A percentile compares a stretch with the other conserved stretches of the same genome.
Evolutionary conservation across 2,329 filamentous ascomycete genomes (phyloP).

Genomic region (Venturia oleaginea): DNA sequence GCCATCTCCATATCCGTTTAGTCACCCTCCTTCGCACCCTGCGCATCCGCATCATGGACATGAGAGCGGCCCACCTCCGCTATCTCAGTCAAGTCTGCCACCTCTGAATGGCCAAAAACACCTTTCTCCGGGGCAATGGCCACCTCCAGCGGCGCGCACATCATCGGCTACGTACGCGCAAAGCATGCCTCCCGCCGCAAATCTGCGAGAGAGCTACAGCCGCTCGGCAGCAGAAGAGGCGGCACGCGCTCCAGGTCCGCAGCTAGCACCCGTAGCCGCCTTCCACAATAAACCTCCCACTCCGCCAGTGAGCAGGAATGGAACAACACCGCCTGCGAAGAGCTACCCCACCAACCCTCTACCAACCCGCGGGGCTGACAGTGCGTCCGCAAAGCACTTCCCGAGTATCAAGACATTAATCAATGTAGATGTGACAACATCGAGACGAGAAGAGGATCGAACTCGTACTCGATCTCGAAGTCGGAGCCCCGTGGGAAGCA

Average conservation of each 20-base stretch:
- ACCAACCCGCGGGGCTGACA: slow-evolving; percentile 23
- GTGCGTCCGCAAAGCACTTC: slow-evolving; percentile 18
- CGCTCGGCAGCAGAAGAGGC: neutral
- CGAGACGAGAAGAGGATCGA: slow-evolving; percentile 22
- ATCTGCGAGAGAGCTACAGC: slow-evolving; percentile 4
- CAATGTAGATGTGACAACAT: slow-evolving; percentile 25
- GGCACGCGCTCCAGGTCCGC: slow-evolving; percentile 3
- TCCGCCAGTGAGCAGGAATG: slow-evolving; percentile 14
- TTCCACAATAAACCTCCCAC: slow-evolving; percentile 12
- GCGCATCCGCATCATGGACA: no score
- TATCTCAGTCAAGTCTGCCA: slow-evolving; percentile 2
- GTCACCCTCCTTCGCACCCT: neutral
- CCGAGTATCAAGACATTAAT: slow-evolving; percentile 45
- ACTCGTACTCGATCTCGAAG: slow-evolving; percentile 30
- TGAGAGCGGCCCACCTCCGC: neutral
- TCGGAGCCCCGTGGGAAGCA: slow-evolving; percentile 24
- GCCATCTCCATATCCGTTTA: neutral
- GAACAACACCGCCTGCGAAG: slow-evolving; percentile 31
- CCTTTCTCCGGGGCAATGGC: neutral
- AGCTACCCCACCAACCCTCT: slow-evolving; percentile 25
- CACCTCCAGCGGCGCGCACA: neutral
- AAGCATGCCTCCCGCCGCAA: neutral
- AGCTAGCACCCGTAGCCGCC: slow-evolving; percentile 2
- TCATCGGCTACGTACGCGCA: neutral
- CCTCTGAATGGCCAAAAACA: neutral